phyloP scores from a whole-genome alignment of 805 yeast species.

The Zygoascus biomembranicola region DNA sequence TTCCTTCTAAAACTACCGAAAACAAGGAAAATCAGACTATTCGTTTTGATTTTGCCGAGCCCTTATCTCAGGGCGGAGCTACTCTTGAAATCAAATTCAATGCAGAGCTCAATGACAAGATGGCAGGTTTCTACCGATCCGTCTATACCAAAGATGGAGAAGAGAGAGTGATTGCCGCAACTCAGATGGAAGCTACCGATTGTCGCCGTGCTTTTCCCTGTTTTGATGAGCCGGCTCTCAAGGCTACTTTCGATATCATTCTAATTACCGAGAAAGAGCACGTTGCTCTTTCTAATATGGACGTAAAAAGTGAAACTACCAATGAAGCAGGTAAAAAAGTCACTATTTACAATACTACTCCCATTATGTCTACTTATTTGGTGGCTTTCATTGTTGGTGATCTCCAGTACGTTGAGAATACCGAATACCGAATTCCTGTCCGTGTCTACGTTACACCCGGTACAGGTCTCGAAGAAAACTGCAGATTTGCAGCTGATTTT shows the following conservation, averaged over 20 bases:
- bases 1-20: constrained; percentile 26
- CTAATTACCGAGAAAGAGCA: constrained; percentile 43
- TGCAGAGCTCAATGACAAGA: constrained; percentile 54
- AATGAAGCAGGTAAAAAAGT: constrained; percentile 17
- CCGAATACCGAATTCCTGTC: constrained; percentile 62
- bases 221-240: constrained; percentile 63
- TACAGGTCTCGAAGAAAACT: constrained; percentile 45
- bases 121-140: constrained; percentile 70
- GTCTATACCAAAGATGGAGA: constrained; percentile 46
- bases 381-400: constrained; percentile 71
- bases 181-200: constrained; percentile 72
- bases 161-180: constrained; percentile 50
- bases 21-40: constrained; percentile 56
- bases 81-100: constrained; percentile 46
- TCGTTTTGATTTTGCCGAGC: constrained; percentile 46
- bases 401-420: constrained; percentile 40
- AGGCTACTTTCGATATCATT: constrained; percentile 55
- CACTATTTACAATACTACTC: constrained; percentile 54
- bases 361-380: constrained; percentile 64
- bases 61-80: constrained; percentile 39
- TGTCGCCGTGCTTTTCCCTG: constrained; percentile 74
- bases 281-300: constrained; percentile 65
- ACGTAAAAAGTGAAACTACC: constrained; percentile 34
- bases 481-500: constrained; percentile 62
- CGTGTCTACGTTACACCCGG: constrained; percentile 79